These are phyloP conservation scores for Heliophila coronopifolia DNA, from an alignment of 441 rosid genomes.

Conservation along the genomic window DNA sequence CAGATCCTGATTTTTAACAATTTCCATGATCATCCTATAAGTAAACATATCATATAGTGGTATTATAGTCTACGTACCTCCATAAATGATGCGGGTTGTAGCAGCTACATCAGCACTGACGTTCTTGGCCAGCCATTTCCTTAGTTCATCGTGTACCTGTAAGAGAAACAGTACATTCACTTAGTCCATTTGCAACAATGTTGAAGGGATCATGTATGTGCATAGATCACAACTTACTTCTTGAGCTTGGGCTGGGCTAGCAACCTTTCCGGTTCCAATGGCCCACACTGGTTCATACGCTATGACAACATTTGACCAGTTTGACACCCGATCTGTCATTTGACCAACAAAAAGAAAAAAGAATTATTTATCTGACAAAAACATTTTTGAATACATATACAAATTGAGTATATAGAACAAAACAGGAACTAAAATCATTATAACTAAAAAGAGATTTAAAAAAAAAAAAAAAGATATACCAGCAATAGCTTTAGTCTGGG, in stretches of 20 bases:
- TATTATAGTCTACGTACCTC: slow-evolving; percentile 41
- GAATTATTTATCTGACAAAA: neutral
- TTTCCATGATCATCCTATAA: neutral
- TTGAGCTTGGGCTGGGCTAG: slow-evolving; percentile 64
- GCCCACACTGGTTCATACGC: slow-evolving; percentile 83
- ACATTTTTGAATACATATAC: neutral
- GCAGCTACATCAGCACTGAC: slow-evolving; percentile 47
- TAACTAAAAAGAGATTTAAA: no score
- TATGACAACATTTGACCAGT: slow-evolving; percentile 53
- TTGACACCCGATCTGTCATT: slow-evolving; percentile 30
- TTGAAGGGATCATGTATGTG: neutral
- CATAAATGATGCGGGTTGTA: slow-evolving; percentile 55
- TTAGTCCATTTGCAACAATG: no score
- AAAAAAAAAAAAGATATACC: slow-evolving; percentile 40
- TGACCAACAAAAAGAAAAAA: neutral
- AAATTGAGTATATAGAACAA: neutral
- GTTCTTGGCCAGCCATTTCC: slow-evolving; percentile 58
- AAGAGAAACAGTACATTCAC: no score
- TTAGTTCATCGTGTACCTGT: slow-evolving; percentile 55
- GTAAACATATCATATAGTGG: neutral
- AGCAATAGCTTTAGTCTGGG: slow-evolving; percentile 70
- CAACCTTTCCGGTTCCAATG: slow-evolving; percentile 74
- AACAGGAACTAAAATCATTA: neutral
- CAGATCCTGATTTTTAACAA: slow-evolving; percentile 53
- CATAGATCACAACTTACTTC: slow-evolving; percentile 39